phyloP scores from a whole-genome alignment of 768 basidiomycete species.

The Agaricus blazei region DNA sequence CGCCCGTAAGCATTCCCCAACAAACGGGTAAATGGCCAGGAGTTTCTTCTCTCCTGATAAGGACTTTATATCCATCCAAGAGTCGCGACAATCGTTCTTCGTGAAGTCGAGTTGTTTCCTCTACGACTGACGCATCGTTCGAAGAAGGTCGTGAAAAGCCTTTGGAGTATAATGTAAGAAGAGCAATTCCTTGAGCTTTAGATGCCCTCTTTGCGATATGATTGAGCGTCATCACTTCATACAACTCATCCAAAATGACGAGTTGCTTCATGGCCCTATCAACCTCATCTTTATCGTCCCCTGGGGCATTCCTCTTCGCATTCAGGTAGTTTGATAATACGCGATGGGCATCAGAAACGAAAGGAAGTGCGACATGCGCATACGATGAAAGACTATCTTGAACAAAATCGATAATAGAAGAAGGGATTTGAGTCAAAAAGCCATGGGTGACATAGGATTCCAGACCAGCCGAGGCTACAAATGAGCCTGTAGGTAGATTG shows the following conservation, averaged over 20 bases:
- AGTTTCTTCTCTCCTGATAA: slow-evolving; percentile 56
- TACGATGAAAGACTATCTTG: slow-evolving; percentile 74
- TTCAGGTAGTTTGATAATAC: slow-evolving; percentile 25
- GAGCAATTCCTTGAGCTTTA: slow-evolving; percentile 86
- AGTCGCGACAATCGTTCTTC: slow-evolving; percentile 28
- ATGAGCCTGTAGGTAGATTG: slow-evolving; percentile 95
- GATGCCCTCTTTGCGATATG: slow-evolving; percentile 86
- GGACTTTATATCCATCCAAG: slow-evolving; percentile 65
- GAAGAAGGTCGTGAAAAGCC: slow-evolving; percentile 68
- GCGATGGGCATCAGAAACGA: slow-evolving; percentile 70
- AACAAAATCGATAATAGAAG: slow-evolving; percentile 52
- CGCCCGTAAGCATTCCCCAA: slow-evolving; percentile 83
- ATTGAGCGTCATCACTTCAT: slow-evolving; percentile 85
- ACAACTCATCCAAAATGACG: slow-evolving; percentile 61
- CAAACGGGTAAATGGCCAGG: slow-evolving; percentile 86
- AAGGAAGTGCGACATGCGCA: slow-evolving; percentile 68
- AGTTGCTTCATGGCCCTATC: slow-evolving; percentile 37
- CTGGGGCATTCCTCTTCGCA: background rate
- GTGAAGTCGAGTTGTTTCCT: slow-evolving; percentile 15
- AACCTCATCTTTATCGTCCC: slow-evolving; percentile 12
- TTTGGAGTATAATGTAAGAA: slow-evolving; percentile 83
- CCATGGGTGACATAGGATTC: slow-evolving; percentile 91
- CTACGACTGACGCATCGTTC: too few relatives aligned
- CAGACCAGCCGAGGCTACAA: slow-evolving; percentile 90
- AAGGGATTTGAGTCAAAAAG: slow-evolving; percentile 47